Evolutionary conservation across 306 rosid species (phyloP).

Genomic region (Prunus mongolica): DNA sequence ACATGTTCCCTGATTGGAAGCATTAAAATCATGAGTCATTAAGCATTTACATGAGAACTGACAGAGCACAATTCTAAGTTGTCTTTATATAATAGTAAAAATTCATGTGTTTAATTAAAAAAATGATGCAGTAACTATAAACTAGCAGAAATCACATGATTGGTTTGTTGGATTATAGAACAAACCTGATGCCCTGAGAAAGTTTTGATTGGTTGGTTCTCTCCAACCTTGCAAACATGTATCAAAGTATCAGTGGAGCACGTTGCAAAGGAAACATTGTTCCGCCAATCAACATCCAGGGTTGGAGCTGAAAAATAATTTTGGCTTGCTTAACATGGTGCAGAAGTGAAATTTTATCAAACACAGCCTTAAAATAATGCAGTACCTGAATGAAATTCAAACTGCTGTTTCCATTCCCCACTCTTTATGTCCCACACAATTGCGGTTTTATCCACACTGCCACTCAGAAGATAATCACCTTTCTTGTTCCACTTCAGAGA

Average conservation of each 20-base stretch:
- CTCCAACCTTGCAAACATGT: conserved; percentile 67
- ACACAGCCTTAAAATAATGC: not conserved
- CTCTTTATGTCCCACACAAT: conserved; percentile 63
- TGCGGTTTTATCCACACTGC: conserved; percentile 60
- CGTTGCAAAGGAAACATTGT: conserved; percentile 56
- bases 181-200: conserved; percentile 64
- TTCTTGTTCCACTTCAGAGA: conserved; percentile 66
- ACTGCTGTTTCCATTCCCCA: conserved; percentile 66
- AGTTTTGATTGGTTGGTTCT: conserved; percentile 52
- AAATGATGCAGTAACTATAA: not conserved
- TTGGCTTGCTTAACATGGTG: not conserved
- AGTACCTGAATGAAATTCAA: conserved; percentile 63
- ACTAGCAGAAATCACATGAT: not conserved
- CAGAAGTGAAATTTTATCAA: not conserved
- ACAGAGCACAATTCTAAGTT: not conserved
- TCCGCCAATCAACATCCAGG: conserved; percentile 71
- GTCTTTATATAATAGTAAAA: not conserved
- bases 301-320: conserved; percentile 49
- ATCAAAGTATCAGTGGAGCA: conserved; percentile 62
- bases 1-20: not conserved
- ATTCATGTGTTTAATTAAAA: not conserved
- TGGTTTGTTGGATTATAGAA: conserved; percentile 2
- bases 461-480: conserved; percentile 74
- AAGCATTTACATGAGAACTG: not conserved
- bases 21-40: not conserved